A percentile compares a stretch with the other conserved stretches of the same genome.
These are phyloP conservation scores for Pseudofabraea citricarpa DNA, from an alignment of 2,329 filamentous ascomycete species.

Conservation along the genomic window DNA sequence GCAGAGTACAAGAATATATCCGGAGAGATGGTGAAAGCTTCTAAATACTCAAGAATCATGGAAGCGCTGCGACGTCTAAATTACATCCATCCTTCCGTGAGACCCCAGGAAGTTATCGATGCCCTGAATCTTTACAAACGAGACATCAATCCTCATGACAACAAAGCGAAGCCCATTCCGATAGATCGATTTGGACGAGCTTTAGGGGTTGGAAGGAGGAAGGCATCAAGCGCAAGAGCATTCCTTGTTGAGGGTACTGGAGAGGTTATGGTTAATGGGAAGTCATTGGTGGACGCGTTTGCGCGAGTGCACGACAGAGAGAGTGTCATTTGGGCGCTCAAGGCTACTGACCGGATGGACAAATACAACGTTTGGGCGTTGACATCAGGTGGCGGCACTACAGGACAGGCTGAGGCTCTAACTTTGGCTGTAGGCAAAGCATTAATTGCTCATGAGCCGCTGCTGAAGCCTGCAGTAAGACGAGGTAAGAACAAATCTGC, in stretches of 20 bases:
- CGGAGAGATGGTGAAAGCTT: slow-evolving; percentile 68
- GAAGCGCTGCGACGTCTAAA: slow-evolving; percentile 75
- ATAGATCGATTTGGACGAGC: slow-evolving; percentile 77
- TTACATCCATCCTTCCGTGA: slow-evolving; percentile 73
- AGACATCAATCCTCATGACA: slow-evolving; percentile 65
- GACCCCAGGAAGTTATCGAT: slow-evolving; percentile 62
- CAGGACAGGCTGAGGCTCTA: slow-evolving; percentile 92
- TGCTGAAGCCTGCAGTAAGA: slow-evolving; percentile 79
- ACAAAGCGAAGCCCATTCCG: slow-evolving; percentile 54
- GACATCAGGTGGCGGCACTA: slow-evolving; percentile 81
- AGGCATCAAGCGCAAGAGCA: slow-evolving; percentile 79
- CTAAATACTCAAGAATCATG: slow-evolving; percentile 75
- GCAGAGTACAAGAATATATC: slow-evolving; percentile 67
- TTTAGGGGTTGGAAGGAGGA: slow-evolving; percentile 77
- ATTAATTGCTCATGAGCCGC: slow-evolving; percentile 85
- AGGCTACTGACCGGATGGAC: slow-evolving; percentile 75
- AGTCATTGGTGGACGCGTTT: slow-evolving; percentile 76
- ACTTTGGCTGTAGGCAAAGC: slow-evolving; percentile 87
- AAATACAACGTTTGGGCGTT: slow-evolving; percentile 96
- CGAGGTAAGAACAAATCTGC: slow-evolving; percentile 62
- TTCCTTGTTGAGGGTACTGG: slow-evolving; percentile 91
- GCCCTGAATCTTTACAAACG: slow-evolving; percentile 69
- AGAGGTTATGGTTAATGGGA: slow-evolving; percentile 85
- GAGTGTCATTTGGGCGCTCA: slow-evolving; percentile 87
- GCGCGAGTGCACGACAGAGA: slow-evolving; percentile 88